Conservation (phyloP, 2,329 filamentous ascomycete species). For the Coniosporium uncinatum region DNA sequence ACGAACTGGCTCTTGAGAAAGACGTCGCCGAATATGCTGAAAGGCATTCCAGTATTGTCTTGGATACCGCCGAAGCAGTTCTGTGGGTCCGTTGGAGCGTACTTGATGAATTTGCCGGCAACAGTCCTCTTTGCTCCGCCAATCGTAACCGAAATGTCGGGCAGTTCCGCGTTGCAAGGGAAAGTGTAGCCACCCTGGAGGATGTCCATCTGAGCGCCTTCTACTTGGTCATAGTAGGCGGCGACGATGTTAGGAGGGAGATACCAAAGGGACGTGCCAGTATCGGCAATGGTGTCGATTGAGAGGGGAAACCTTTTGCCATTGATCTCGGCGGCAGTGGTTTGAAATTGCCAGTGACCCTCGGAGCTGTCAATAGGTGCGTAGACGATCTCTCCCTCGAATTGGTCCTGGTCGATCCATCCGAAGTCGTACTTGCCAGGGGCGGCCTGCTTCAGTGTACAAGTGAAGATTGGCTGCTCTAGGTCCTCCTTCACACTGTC, state of each 20-base stretch:
- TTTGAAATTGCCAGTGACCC: conserved; percentile 58
- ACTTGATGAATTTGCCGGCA: conserved; percentile 51
- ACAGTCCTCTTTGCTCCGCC: conserved; percentile 42
- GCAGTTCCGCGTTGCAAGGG: conserved; percentile 42
- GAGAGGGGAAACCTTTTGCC: conserved; percentile 25
- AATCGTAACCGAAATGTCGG: conserved; percentile 48
- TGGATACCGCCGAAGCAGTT: conserved; percentile 76
- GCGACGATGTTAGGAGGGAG: conserved; percentile 46
- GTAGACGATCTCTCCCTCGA: conserved; percentile 53
- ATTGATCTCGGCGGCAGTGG: conserved; percentile 47
- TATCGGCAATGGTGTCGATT: conserved; percentile 59
- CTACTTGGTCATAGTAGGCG: conserved; percentile 55
- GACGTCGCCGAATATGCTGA: conserved; percentile 71
- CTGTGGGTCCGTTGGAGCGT: conserved; percentile 31
- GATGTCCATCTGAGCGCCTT: conserved; percentile 40
- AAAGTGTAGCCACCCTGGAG: conserved; percentile 49
- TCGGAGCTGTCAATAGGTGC: conserved; percentile 48
- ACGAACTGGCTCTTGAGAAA: conserved; percentile 76
- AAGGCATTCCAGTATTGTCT: conserved; percentile 47
- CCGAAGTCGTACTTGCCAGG: conserved; percentile 46
- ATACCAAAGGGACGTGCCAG: conserved; percentile 63
- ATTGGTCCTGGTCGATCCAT: conserved; percentile 52
- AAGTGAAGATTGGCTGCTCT: conserved; percentile 50
- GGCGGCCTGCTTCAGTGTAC: conserved; percentile 45
- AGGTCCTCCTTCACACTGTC: conserved; percentile 49